These are phyloP conservation scores for Penicillium sp. DNA, from an alignment of 2,329 filamentous ascomycete species.

Conservation along the genomic window DNA sequence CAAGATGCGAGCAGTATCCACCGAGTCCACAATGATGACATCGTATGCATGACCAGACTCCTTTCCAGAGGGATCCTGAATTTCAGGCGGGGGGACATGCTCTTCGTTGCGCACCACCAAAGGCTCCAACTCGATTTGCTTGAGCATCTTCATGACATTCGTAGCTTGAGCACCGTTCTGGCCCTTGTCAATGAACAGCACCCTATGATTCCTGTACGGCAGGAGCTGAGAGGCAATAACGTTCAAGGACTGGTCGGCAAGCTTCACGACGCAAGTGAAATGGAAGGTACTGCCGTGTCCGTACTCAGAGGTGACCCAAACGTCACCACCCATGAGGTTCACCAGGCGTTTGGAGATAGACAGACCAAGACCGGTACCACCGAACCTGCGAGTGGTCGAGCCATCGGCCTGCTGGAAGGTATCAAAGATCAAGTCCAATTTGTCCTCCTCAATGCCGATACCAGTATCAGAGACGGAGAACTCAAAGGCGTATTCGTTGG, in stretches of 20 bases:
- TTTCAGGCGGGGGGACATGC: conserved; percentile 62
- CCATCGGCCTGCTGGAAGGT: conserved; percentile 98
- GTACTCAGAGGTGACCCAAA: conserved; percentile 93
- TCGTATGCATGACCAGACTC: conserved; percentile 70
- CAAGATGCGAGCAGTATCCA: conserved; percentile 82
- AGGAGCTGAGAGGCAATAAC: conserved; percentile 75
- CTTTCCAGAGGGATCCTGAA: conserved; percentile 53
- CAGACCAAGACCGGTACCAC: conserved; percentile 87
- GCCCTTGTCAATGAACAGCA: conserved; percentile 92
- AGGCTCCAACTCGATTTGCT: conserved; percentile 75
- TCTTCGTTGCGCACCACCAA: conserved; percentile 78
- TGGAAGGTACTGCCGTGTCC: conserved; percentile 92
- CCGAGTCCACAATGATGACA: conserved; percentile 93
- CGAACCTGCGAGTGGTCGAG: conserved; percentile 93
- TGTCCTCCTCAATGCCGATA: conserved; percentile 93
- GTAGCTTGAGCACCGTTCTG: conserved; percentile 66
- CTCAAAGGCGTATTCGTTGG: conserved; percentile 87
- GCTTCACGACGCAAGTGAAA: conserved; percentile 89
- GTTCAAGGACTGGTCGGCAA: conserved; percentile 76
- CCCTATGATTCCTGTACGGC: conserved; percentile 89
- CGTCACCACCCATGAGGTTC: conserved; percentile 92
- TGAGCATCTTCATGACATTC: conserved; percentile 77
- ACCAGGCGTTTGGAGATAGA: conserved; percentile 95
- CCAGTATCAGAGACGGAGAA: conserved; percentile 96
- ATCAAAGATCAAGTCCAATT: conserved; percentile 95